phyloP scores from a whole-genome alignment of 2,329 filamentous ascomycete genomes.

The Colletotrichum sojae region DNA sequence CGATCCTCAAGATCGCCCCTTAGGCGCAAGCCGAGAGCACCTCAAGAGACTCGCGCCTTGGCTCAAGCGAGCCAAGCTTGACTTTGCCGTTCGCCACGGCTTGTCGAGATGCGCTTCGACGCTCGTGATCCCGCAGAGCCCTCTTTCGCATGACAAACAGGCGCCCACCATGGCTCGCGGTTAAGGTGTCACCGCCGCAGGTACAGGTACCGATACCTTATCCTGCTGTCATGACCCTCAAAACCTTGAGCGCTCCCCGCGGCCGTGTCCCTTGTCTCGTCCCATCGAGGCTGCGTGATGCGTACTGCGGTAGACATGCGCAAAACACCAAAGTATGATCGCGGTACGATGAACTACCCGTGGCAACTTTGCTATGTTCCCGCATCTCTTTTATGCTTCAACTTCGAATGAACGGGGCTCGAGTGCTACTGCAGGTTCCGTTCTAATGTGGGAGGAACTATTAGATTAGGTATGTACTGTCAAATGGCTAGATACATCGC shows the following conservation, averaged over 20 bases:
- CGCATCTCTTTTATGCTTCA: not conserved
- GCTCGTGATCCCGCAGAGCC: not conserved
- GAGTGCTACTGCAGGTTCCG: not conserved
- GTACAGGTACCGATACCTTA: too few species aligned
- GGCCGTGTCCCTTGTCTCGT: too few species aligned
- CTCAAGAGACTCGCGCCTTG: conserved; percentile 4
- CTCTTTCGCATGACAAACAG: conserved; percentile 1
- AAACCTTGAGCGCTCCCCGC: not conserved
- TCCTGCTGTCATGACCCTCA: not conserved
- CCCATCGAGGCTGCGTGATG: not conserved
- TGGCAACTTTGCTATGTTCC: not conserved
- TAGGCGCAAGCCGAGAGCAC: not conserved
- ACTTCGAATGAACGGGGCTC: not conserved
- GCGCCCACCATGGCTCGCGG: not conserved
- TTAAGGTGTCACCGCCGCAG: not conserved
- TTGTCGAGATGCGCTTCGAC: not conserved
- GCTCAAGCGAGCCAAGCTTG: conserved; percentile 14
- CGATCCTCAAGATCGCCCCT: not conserved
- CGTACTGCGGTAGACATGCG: not conserved
- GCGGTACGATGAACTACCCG: not conserved
- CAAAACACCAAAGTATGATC: not conserved
- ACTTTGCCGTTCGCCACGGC: conserved; percentile 7
- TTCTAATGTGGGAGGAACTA: too few species aligned
- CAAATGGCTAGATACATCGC: too few species aligned
- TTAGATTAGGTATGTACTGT: too few species aligned